Conservation (phyloP, 495 filamentous ascomycete species). For the Aspergillus leporis region DNA sequence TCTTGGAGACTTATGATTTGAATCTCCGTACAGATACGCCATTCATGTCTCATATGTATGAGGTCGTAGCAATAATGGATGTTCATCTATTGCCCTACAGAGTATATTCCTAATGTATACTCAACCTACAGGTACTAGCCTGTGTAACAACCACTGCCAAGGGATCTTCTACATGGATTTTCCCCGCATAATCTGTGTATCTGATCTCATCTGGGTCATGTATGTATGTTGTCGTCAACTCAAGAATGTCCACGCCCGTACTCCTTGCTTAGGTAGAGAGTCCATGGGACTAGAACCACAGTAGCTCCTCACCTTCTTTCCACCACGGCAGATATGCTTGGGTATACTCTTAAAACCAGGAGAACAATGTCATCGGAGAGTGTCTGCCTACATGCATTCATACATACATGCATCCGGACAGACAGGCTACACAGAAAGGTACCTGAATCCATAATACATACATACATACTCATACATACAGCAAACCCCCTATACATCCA, state of each 20-base stretch:
- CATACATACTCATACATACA: not conserved
- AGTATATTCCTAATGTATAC: not conserved
- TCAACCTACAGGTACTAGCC: not conserved
- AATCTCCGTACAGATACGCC: not conserved
- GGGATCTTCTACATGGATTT: slow-evolving; percentile 14
- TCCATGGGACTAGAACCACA: not conserved
- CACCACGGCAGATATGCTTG: not conserved
- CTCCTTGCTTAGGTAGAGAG: not conserved
- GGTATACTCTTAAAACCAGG: not conserved
- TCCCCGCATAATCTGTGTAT: slow-evolving; percentile 3
- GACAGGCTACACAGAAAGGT: not conserved
- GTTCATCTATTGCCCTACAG: not conserved
- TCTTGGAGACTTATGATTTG: not conserved
- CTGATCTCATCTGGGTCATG: not conserved
- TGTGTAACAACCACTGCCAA: slow-evolving; percentile 5
- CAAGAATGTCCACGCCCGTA: not conserved
- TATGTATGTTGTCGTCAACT: not conserved
- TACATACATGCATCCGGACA: not conserved
- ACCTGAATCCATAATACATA: not conserved
- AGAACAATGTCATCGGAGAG: not conserved
- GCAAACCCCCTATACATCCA: not conserved
- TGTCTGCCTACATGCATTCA: no score
- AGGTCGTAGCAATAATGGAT: not conserved
- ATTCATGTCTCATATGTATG: not conserved
- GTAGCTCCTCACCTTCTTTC: no score